Percentiles rank a stretch among this genome's conserved stretches.
Conservation (phyloP, 257 asterid species). For the Salvia splendens region DNA sequence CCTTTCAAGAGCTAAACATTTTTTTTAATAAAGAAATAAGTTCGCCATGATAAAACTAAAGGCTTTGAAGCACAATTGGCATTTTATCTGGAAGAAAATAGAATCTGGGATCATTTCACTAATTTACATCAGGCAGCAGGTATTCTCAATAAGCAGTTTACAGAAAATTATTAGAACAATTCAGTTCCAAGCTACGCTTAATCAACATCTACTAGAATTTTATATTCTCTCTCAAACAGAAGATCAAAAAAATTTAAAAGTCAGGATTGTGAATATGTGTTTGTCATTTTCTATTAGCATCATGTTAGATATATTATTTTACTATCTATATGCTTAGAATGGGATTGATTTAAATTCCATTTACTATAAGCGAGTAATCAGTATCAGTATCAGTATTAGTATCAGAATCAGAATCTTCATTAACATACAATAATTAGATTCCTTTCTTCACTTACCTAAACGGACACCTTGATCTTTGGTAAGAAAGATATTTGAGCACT, state of each 20-base stretch:
- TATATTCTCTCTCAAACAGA: neutral
- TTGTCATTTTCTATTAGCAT: neutral
- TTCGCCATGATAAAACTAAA: neutral
- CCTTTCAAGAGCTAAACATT: too few relatives aligned
- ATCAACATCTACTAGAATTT: neutral
- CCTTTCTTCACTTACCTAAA: constrained; percentile 51
- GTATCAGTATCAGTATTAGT: constrained; percentile 1
- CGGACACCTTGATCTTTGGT: constrained; percentile 93
- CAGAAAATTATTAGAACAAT: neutral
- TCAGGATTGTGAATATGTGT: neutral
- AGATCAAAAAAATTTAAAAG: neutral
- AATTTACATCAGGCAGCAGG: neutral
- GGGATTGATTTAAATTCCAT: neutral
- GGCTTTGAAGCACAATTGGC: neutral
- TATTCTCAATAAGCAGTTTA: neutral
- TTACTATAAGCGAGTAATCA: neutral
- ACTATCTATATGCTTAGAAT: neutral
- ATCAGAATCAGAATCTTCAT: neutral
- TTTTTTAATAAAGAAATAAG: neutral
- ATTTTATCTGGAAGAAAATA: neutral
- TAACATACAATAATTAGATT: neutral
- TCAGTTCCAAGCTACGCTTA: too few relatives aligned
- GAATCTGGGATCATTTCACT: neutral
- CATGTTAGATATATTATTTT: neutral
- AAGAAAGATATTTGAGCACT: constrained; percentile 98